These are phyloP conservation scores for Acer yangbiense DNA, from an alignment of 345 rosid genomes.

Conservation along the genomic window DNA sequence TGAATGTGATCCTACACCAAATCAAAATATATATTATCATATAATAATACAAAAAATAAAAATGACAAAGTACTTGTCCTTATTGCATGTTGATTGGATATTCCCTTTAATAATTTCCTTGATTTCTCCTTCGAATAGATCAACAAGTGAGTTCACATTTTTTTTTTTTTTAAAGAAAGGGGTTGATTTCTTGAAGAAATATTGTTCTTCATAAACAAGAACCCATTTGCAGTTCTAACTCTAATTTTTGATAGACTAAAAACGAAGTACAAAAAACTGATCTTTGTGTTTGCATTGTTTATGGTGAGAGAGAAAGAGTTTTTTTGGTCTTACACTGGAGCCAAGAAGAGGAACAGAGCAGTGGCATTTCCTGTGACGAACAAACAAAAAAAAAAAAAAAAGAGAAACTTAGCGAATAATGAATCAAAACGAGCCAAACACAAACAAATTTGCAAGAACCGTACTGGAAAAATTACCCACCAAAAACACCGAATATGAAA, in stretches of 20 bases:
- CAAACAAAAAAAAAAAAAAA: neutral
- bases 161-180: too few relatives aligned
- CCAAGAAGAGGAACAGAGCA: slow-evolving; percentile 88
- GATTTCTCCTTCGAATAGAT: slow-evolving; percentile 6
- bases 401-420: neutral
- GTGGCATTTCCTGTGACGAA: slow-evolving; percentile 84
- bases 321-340: slow-evolving; percentile 66
- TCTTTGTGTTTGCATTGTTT: neutral
- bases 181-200: neutral
- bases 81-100: neutral
- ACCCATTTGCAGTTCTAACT: slow-evolving; percentile 10
- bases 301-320: neutral
- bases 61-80: neutral
- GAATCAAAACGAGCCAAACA: neutral
- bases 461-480: slow-evolving; percentile 36
- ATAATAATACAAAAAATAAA: neutral
- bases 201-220: slow-evolving; percentile 3
- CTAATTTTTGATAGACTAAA: neutral
- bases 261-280: neutral
- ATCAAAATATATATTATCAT: neutral
- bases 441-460: neutral
- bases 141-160: neutral
- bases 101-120: neutral
- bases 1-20: slow-evolving; percentile 76
- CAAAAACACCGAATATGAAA: slow-evolving; percentile 86